Evolutionary conservation across 2,329 filamentous ascomycete genomes (phyloP), one percentile per base, ranked within the genome.

Genomic region (Gnomoniopsis smithogilvyi): DNA sequence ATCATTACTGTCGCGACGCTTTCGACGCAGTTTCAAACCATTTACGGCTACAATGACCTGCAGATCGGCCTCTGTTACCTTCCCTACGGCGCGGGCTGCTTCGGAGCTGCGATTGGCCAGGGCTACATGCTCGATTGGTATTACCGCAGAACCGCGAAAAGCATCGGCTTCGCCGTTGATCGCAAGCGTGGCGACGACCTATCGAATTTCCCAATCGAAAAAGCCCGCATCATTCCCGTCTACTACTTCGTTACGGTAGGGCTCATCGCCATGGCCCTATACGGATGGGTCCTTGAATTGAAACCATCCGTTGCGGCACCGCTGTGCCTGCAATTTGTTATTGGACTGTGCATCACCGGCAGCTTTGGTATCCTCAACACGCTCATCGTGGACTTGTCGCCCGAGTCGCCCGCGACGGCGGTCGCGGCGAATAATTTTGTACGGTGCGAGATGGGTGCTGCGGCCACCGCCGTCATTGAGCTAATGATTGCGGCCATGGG

Each of bases 61-160:
- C 72, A 80, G 62, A 74, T 82, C 30, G 81, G 82, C 2, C 72
- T 85, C 2, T 82, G 81, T 63, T 84, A 80, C 64, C 72, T 85
- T 14, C 81, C 81, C 0, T 80, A 83, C 54, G 82, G 81, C 0
- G 66, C 78, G 2, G 80, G 80, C 3, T 82, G 78, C 59, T 79
- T 75, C 43, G 60, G 77, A 11, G 76, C 80, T 1, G 76, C 80
- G 14, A 64, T 84, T 26, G 68, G 70, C n/a, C 81, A 84, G 62
- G 88, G 90, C 6, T 79, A 79, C 63, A 67, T 84, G 6, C 73
- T 83, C 51, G 81, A 85, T 70, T 86, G 83, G 78, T 92, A 92
- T 70, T 96, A 90, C 70, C 80, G 85, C 7, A 82, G 88, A 43
- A 80, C 86, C 50, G 89, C 90, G 1, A 78, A 76, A 51, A 78